Base-by-base conservation (phyloP, 306 rosid genomes). In the Bauhinia variegata region DNA sequence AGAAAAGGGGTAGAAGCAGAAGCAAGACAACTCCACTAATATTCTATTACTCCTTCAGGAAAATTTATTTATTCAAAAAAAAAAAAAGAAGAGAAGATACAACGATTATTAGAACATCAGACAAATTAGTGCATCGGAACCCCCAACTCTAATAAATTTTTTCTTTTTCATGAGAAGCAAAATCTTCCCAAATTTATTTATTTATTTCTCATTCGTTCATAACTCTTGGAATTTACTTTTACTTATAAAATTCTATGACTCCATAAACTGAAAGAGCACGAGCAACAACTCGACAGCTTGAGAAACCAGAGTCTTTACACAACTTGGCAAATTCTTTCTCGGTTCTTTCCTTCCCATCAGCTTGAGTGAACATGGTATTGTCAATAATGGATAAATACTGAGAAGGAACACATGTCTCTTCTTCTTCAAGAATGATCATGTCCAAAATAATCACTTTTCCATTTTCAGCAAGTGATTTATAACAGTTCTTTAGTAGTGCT, bases 391-490 rank as follows among this genome's bases (percentile, higher is more conserved):
- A 54, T 5, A 19, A 58, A n/a, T 8, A 10, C 51, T 63, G 43
- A 2, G 58, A 0, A 16, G 32, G 71, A 34, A 2, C 30, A n/a
- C 11, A 63, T 44, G 77, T 17, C 38, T 63, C 65, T 32, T 65
- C 58, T 44, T 56, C 71, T 47, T 63, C 71, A 13, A 64, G 77
- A 51, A 72, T 54, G 13, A 72, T 39, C 56, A 42, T 34, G 56
- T 72, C 77, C 11, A 72, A 3, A 44, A 72, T 34, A 23, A 72
- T 54, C 38, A 72, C 51, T 53, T 72, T 72, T 19, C 77, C 77
- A 42, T 63, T 54, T 14, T 72, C 8, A 13, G 63, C 58, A 6
- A 63, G 65, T 23, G 71, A 64, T 54, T 54, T 43, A 39, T 63
- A 0, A 49, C 65, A 72, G 55, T 72, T 72, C 5, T 54, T 63